A percentile compares a stretch with the other conserved stretches of the same genome.
Conservation (phyloP, 805 yeast species). For the Starmera pachycereana region DNA sequence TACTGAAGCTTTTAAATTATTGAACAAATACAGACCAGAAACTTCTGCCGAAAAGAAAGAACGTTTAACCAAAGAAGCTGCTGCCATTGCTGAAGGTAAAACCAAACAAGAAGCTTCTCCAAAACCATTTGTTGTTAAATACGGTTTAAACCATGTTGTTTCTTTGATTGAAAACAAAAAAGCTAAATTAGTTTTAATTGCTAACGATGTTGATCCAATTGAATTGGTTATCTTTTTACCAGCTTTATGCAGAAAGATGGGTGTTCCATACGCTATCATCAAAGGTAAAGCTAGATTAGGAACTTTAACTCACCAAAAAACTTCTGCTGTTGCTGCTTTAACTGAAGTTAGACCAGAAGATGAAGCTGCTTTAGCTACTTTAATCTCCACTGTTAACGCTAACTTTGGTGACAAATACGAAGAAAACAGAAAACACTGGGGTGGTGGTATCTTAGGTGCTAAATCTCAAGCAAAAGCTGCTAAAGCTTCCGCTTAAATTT, state of each 20-base stretch:
- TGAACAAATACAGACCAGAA: conserved; percentile 99
- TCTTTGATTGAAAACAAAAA: conserved; percentile 96
- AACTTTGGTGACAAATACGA: conserved; percentile 93
- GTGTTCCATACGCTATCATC: conserved; percentile 97
- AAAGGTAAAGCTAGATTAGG: conserved; percentile 99
- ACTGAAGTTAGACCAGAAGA: conserved; percentile 93
- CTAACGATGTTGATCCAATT: conserved; percentile 98
- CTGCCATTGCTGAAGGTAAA: conserved; percentile 98
- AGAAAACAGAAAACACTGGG: conserved; percentile 98
- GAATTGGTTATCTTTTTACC: conserved; percentile 96
- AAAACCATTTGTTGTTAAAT: conserved; percentile 95
- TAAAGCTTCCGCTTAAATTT: background rate
- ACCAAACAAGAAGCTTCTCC: conserved; percentile 92
- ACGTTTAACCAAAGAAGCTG: conserved; percentile 97
- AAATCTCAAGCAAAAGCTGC: conserved; percentile 59
- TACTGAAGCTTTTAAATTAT: conserved; percentile 89
- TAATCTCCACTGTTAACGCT: conserved; percentile 86
- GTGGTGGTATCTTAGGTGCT: conserved; percentile 98
- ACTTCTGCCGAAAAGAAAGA: conserved; percentile 96
- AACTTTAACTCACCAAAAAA: conserved; percentile 94
- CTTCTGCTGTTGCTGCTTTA: conserved; percentile 93
- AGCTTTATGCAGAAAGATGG: conserved; percentile 98
- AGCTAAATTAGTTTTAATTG: conserved; percentile 94
- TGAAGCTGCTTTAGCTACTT: conserved; percentile 88
- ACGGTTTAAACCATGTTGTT: conserved; percentile 99